phyloP scores from a whole-genome alignment of 208 protist genomes.

The Leishmania martiniquensis region DNA sequence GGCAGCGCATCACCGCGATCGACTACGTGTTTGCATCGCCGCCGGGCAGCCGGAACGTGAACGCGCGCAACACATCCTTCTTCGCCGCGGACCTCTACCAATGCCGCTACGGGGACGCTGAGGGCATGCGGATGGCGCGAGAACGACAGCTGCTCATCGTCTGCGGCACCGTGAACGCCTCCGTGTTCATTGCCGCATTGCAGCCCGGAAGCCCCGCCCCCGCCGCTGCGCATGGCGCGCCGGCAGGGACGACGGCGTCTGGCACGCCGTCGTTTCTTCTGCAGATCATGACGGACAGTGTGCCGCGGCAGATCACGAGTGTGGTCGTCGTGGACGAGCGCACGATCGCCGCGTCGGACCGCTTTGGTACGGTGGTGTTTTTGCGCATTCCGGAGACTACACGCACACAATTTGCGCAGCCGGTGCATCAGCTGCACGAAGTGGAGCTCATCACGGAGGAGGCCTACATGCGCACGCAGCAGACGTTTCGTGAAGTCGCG shows the following conservation, averaged over 20 bases:
- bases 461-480: conserved; percentile 42
- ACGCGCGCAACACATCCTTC: conserved; percentile 26
- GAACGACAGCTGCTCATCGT: conserved; percentile 74
- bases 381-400: conserved; percentile 56
- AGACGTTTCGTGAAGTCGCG: conserved; percentile 71
- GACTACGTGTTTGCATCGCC: conserved; percentile 72
- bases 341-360: conserved; percentile 73
- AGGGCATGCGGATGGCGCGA: conserved; percentile 33
- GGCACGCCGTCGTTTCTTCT: conserved; percentile 62
- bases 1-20: conserved; percentile 72
- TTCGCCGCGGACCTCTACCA: conserved; percentile 59
- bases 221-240: neutral
- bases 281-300: conserved; percentile 57
- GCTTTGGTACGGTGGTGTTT: conserved; percentile 73
- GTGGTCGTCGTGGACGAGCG: conserved; percentile 65
- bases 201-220: conserved; percentile 36
- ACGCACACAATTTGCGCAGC: conserved; percentile 67
- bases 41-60: conserved; percentile 33
- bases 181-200: conserved; percentile 71
- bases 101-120: conserved; percentile 39
- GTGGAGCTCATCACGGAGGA: conserved; percentile 53
- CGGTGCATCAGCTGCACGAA: conserved; percentile 53
- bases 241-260: conserved; percentile 1
- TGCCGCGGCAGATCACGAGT: conserved; percentile 70
- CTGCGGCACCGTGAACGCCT: conserved; percentile 68